Conservation (phyloP, 2,329 filamentous ascomycete species). For the Diaporthe ilicicola region DNA sequence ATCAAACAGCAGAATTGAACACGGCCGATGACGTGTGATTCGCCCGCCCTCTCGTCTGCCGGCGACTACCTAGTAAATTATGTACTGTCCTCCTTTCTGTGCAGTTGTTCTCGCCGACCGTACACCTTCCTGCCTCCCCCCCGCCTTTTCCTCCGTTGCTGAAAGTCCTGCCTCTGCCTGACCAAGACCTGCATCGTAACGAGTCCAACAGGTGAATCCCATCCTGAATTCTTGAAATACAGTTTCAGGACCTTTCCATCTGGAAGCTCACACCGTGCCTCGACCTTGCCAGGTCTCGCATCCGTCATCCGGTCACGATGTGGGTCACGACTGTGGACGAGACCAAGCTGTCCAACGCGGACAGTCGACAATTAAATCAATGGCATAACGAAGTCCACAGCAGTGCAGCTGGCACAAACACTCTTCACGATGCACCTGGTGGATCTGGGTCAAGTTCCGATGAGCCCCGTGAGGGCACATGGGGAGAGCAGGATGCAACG, state of each 20-base stretch:
- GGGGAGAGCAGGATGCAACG: conserved; percentile 29
- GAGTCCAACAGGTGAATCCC: not conserved
- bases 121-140: not conserved
- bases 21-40: conserved; percentile 20
- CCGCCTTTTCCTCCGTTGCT: not conserved
- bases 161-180: not conserved
- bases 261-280: not conserved
- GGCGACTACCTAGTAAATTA: not conserved
- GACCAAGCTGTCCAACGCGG: not conserved
- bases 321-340: conserved; percentile 29
- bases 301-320: conserved; percentile 13
- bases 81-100: not conserved
- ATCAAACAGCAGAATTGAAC: not conserved
- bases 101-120: not conserved
- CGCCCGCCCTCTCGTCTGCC: not conserved
- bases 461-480: conserved; percentile 17
- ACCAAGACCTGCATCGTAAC: not conserved
- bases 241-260: not conserved
- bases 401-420: not conserved
- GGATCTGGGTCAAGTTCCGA: conserved; percentile 1
- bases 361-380: conserved; percentile 27
- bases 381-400: conserved; percentile 20
- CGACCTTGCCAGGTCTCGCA: not conserved
- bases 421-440: not conserved
- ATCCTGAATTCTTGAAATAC: not conserved